Percentiles rank a stretch among this genome's conserved stretches.
phyloP scores from a whole-genome alignment of 768 basidiomycete genomes.

The Galerina sulciceps region DNA sequence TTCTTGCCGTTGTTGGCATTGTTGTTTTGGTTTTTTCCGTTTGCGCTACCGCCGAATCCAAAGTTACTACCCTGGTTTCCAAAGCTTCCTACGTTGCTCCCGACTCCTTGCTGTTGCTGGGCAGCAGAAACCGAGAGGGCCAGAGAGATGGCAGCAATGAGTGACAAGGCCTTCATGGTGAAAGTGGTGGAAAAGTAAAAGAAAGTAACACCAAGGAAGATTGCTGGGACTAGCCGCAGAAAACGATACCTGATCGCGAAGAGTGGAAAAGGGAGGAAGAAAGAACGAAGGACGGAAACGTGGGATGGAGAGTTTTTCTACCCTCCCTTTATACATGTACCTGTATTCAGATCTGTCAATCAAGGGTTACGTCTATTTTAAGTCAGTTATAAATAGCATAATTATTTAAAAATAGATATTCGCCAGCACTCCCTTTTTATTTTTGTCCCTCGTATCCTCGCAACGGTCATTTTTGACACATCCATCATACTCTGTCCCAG shows the following conservation, averaged over 20 bases:
- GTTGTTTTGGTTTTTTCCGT: constrained; percentile 23
- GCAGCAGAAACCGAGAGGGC: constrained; percentile 32
- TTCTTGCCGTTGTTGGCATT: constrained; percentile 14
- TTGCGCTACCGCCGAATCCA: constrained; percentile 18
- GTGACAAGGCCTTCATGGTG: constrained; percentile 35
- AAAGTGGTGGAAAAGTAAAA: constrained; percentile 20
- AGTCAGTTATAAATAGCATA: constrained; percentile 11
- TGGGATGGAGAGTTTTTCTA: constrained; percentile 6
- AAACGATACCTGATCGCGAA: constrained; percentile 35
- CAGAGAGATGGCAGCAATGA: constrained; percentile 32
- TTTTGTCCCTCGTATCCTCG: constrained; percentile 13
- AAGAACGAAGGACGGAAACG: constrained; percentile 23
- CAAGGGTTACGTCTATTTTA: constrained; percentile 13
- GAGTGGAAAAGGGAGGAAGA: constrained; percentile 23
- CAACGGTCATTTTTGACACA: constrained; percentile 18
- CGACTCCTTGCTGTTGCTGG: constrained; percentile 20
- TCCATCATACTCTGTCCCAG: background rate
- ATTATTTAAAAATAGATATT: background rate
- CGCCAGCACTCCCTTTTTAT: background rate
- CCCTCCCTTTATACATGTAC: constrained; percentile 1
- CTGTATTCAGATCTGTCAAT: background rate
- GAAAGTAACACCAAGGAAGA: constrained; percentile 25
- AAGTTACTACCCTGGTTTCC: constrained; percentile 24
- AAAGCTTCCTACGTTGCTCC: constrained; percentile 23
- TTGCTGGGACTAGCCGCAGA: constrained; percentile 29